phyloP scores from a whole-genome alignment of 495 filamentous ascomycete species.

The Cudoniella acicularis region DNA sequence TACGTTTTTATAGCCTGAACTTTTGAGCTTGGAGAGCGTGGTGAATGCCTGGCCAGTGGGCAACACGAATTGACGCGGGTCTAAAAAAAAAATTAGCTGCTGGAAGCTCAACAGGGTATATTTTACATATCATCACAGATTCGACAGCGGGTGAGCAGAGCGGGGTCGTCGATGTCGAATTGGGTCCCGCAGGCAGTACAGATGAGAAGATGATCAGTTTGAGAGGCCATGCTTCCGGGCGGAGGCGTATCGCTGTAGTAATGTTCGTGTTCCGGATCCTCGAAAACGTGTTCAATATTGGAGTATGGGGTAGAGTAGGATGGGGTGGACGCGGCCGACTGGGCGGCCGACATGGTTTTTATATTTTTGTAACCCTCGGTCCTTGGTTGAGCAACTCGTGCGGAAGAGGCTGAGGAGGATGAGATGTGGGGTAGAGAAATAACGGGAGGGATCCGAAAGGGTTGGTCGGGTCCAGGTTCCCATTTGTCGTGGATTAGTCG shows the following conservation, averaged over 20 bases:
- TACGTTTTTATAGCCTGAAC: constrained; percentile 10
- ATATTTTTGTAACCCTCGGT: no score
- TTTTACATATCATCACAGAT: constrained; percentile 82
- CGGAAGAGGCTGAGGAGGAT: neutral
- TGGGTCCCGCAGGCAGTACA: constrained; percentile 71
- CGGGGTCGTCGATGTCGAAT: constrained; percentile 46
- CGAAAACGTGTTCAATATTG: constrained; percentile 1
- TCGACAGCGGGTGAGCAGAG: constrained; percentile 52
- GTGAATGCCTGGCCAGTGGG: constrained; percentile 58
- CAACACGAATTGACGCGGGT: constrained; percentile 67
- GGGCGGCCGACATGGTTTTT: neutral
- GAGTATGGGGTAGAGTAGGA: neutral
- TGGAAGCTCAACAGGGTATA: no score
- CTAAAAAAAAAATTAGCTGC: no score
- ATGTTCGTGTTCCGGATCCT: constrained; percentile 9
- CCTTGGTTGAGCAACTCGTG: no score
- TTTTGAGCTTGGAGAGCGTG: constrained; percentile 27
- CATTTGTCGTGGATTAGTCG: no score
- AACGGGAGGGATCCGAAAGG: neutral
- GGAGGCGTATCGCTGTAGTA: neutral
- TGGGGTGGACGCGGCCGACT: neutral
- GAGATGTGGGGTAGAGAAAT: neutral
- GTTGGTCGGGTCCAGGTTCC: no score
- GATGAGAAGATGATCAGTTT: constrained; percentile 47
- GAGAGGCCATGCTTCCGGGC: constrained; percentile 4